A percentile compares a stretch with the other conserved stretches of the same genome.
These are phyloP conservation scores for Drechslerella dactyloides DNA, from an alignment of 2,329 filamentous ascomycete species.

Conservation along the genomic window DNA sequence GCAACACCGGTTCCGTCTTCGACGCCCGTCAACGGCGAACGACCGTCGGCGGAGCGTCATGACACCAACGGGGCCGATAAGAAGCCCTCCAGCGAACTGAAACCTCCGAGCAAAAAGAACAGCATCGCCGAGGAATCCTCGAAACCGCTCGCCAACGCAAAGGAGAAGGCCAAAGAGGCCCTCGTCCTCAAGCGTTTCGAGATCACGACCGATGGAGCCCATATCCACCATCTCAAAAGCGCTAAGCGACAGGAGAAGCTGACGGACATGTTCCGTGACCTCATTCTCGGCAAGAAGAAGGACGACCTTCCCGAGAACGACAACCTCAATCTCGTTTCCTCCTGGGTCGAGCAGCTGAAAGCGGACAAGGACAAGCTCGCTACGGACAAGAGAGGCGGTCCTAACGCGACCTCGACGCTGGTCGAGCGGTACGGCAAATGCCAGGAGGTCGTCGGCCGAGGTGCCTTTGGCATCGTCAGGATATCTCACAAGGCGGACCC, in stretches of 20 bases:
- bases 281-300: slow-evolving; percentile 81
- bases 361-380: slow-evolving; percentile 79
- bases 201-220: slow-evolving; percentile 69
- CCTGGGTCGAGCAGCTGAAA: slow-evolving; percentile 92
- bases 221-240: slow-evolving; percentile 87
- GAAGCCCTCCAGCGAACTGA: slow-evolving; percentile 12
- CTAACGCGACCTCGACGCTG: slow-evolving; percentile 76
- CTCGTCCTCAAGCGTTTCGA: slow-evolving; percentile 62
- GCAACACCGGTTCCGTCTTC: slow-evolving; percentile 4
- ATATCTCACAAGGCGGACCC: slow-evolving; percentile 96
- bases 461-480: slow-evolving; percentile 94
- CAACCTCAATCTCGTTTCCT: slow-evolving; percentile 87
- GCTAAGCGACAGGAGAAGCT: slow-evolving; percentile 93
- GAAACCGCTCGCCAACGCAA: slow-evolving; percentile 12
- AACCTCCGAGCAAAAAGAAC: slow-evolving; percentile 27
- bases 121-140: slow-evolving; percentile 35
- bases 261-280: slow-evolving; percentile 84
- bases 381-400: slow-evolving; percentile 76
- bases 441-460: slow-evolving; percentile 93
- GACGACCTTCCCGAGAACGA: slow-evolving; percentile 70
- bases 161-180: slow-evolving; percentile 30
- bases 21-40: slow-evolving; percentile 43
- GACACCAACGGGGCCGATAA: slow-evolving; percentile 20
- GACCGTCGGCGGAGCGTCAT: slow-evolving; percentile 32
- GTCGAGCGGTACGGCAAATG: slow-evolving; percentile 99